Conservation (phyloP, 1,284 basidiomycete genomes). For the Mrakiaceae sp. region DNA sequence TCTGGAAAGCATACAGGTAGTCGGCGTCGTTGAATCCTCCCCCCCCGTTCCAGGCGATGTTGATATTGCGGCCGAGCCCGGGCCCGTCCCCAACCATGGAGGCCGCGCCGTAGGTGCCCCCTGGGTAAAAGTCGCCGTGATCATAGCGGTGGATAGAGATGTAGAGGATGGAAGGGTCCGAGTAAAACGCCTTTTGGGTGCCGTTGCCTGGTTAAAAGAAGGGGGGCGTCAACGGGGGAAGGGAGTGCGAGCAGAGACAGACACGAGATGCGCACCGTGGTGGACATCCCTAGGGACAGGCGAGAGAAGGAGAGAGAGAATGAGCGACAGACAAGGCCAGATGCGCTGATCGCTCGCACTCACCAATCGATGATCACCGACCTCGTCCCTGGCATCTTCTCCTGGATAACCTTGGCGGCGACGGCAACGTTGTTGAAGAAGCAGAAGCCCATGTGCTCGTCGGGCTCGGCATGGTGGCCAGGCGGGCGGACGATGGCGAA, state of each 20-base stretch:
- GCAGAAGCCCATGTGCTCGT: constrained; percentile 97
- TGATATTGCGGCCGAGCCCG: constrained; percentile 82
- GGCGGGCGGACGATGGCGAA: constrained; percentile 96
- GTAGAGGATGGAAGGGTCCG: constrained; percentile 85
- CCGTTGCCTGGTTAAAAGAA: constrained; percentile 63
- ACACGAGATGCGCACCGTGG: constrained; percentile 50
- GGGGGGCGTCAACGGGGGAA: background rate
- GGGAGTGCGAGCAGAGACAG: background rate
- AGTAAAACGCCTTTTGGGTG: constrained; percentile 87
- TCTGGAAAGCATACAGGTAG: constrained; percentile 92
- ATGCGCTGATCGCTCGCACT: constrained; percentile 26
- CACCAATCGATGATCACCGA: constrained; percentile 48
- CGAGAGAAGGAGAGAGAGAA: background rate
- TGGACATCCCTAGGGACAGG: constrained; percentile 72
- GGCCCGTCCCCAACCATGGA: constrained; percentile 72
- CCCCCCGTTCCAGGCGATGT: constrained; percentile 82
- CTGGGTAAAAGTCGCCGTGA: constrained; percentile 81
- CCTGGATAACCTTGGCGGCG: constrained; percentile 67
- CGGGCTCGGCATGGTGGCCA: constrained; percentile 96
- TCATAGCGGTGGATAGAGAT: constrained; percentile 94
- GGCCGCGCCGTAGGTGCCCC: constrained; percentile 75
- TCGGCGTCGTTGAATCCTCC: constrained; percentile 84
- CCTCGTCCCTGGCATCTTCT: constrained; percentile 23
- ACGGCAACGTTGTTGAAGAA: constrained; percentile 99
- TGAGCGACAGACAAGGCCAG: background rate